These are phyloP conservation scores for Paramecium tetraurelia DNA, from an alignment of 73 alveolate genomes.

Conservation along the genomic window DNA sequence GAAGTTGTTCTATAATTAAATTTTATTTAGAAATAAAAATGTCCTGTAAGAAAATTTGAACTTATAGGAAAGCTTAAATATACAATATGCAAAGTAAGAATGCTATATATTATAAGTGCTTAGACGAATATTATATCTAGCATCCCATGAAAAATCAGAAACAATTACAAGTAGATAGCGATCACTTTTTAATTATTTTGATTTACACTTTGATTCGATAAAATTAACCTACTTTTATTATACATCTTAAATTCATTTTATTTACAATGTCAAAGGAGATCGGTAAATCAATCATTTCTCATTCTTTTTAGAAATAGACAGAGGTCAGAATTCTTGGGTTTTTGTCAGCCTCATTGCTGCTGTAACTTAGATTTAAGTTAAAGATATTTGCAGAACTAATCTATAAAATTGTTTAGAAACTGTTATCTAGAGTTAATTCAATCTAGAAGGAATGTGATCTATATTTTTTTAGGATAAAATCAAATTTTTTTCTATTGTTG, in stretches of 20 bases:
- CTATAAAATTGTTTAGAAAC: neutral
- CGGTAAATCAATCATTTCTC: neutral
- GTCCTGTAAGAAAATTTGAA: neutral
- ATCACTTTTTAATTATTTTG: neutral
- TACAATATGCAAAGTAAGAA: neutral
- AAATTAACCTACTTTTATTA: neutral
- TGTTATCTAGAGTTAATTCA: neutral
- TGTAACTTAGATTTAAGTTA: neutral
- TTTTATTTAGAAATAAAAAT: neutral
- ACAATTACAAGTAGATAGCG: neutral
- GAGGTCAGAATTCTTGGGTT: slow-evolving; percentile 4
- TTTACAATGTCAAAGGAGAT: neutral
- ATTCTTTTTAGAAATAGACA: neutral
- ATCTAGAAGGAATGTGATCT: neutral
- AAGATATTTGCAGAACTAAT: neutral
- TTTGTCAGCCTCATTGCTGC: neutral
- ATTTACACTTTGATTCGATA: neutral
- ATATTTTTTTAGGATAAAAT: neutral
- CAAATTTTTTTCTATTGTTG: neutral
- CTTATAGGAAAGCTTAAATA: neutral
- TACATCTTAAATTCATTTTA: neutral
- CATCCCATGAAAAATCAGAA: neutral
- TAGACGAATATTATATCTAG: neutral
- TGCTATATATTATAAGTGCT: neutral
- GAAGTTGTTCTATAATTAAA: neutral